Evolutionary conservation across 2,329 filamentous ascomycete species (phyloP), one percentile per base, ranked within the genome.

Genomic region (Paraphaeosphaeria sporulosa): DNA sequence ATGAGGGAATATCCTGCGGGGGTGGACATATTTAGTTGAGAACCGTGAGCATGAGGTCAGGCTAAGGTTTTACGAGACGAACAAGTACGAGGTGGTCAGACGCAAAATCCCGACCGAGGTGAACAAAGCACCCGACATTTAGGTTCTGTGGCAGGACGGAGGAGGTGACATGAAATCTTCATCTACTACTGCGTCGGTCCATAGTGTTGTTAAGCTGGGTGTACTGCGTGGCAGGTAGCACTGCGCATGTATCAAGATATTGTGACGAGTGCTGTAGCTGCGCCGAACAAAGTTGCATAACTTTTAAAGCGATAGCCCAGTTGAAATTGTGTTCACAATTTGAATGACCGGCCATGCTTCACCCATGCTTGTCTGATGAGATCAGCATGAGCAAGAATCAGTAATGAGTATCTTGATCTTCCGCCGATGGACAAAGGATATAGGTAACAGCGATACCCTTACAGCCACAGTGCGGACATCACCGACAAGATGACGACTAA

Each of bases 31-130:
- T 58, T 15, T 47, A 1, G 19, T 25, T 23, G 53, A 52, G 42
- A 48, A 15, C 15, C 38, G 50, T 48, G 48, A 44, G 25, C 38
- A 59, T 12, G 58, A 61, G 30, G 55, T 57, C n/a, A 13, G n/a
- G 32, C 38, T 60, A 19, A 56, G 54, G 38, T 2, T 36, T 2
- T 61, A 61, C 43, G 55, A 57, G 43, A 59, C 51, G 30, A 12
- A 2, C 25, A 47, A 44, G 2, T 64, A 57, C 51, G 58, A 64
- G 52, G 55, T 61, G 7, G 55, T 54, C 13, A 56, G 58, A 47
- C 59, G 56, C 44, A 17, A 34, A 34, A 55, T 64, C 25, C 25
- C 3, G 5, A 12, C 1, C 7, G 48, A n/a, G 34, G 48, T 21
- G 2, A 34, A 19, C 19, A 17, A 4, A 8, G 19, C n/a, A 2